phyloP scores from a whole-genome alignment of 257 asterid genomes.

The Nicotiana benthamiana region DNA sequence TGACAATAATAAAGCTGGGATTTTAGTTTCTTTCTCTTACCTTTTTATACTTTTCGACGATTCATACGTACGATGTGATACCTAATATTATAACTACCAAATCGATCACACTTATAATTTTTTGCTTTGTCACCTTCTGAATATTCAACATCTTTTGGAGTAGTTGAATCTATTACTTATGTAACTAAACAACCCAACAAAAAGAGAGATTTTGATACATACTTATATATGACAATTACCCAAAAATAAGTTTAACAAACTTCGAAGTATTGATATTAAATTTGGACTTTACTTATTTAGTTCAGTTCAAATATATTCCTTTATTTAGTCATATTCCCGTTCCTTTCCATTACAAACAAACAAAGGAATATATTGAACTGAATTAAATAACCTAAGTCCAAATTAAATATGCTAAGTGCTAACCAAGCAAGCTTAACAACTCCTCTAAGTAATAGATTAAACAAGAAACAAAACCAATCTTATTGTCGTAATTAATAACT shows the following conservation, averaged over 20 bases:
- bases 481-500: background rate
- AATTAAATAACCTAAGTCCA: background rate
- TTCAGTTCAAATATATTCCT: background rate
- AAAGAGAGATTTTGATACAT: background rate
- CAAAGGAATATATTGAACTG: background rate
- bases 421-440: background rate
- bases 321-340: too few relatives aligned
- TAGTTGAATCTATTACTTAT: background rate
- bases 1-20: too few relatives aligned
- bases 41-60: too few relatives aligned
- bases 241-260: background rate
- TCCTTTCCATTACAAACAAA: background rate
- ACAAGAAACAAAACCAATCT: background rate
- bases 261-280: background rate
- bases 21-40: too few relatives aligned
- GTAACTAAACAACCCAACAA: background rate
- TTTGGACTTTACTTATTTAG: background rate
- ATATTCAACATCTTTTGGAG: background rate
- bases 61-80: too few relatives aligned
- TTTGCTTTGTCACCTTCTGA: background rate
- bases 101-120: background rate
- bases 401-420: background rate
- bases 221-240: background rate
- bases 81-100: background rate
- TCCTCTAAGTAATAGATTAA: background rate